Evolutionary conservation across 148 eudicot genomes (phyloP).

Genomic region (Silene latifolia): DNA sequence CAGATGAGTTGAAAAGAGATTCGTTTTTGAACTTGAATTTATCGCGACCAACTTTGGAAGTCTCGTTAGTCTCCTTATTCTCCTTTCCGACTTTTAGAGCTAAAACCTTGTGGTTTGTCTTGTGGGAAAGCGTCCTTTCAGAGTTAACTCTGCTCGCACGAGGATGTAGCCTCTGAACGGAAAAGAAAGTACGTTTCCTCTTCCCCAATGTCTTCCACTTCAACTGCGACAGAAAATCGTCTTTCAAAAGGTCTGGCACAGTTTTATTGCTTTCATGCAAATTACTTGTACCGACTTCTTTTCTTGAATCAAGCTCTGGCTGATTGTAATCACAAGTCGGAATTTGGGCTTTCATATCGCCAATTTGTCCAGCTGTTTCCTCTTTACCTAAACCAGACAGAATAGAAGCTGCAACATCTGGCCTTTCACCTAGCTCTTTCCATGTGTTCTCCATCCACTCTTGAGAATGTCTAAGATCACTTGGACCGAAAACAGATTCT

Average conservation of each 20-base stretch:
- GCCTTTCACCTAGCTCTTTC: conserved; percentile 49
- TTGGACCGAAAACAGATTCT: conserved; percentile 29
- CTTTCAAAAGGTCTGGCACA: conserved; percentile 49
- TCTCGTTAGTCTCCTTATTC: conserved; percentile 12
- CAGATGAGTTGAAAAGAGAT: conserved; percentile 48
- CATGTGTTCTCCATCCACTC: conserved; percentile 74
- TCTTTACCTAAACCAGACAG: conserved; percentile 16
- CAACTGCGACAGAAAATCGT: conserved; percentile 45
- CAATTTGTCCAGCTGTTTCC: background rate
- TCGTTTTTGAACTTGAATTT: conserved; percentile 58
- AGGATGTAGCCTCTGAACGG: conserved; percentile 29
- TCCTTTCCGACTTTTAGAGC: conserved; percentile 29
- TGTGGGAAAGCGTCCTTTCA: conserved; percentile 13
- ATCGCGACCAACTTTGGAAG: conserved; percentile 49
- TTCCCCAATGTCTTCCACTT: conserved; percentile 59
- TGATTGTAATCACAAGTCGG: background rate
- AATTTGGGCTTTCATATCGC: background rate
- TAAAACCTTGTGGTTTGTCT: conserved; percentile 18
- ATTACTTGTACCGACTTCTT: conserved; percentile 13
- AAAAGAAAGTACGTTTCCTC: conserved; percentile 40
- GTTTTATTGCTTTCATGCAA: conserved; percentile 10
- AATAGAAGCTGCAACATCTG: conserved; percentile 44
- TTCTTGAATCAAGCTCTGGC: conserved; percentile 1
- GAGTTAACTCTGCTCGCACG: conserved; percentile 18
- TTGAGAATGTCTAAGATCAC: conserved; percentile 61